phyloP scores from a whole-genome alignment of 352 stramenopile genomes.

The Pythium apleroticum region DNA sequence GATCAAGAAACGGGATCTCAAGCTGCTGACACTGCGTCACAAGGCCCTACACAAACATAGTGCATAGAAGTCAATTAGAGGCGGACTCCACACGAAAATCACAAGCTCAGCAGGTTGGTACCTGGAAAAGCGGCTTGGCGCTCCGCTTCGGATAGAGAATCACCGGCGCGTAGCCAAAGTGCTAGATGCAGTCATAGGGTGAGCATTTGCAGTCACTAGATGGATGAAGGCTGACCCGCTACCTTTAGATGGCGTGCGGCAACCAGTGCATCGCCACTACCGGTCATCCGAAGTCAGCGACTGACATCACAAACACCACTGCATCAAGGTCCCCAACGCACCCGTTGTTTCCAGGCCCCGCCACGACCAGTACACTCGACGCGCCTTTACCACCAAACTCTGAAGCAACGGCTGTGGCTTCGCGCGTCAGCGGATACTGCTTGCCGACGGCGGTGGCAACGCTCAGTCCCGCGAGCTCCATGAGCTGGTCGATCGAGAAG shows the following conservation, averaged over 20 bases:
- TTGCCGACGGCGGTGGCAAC: conserved; percentile 91
- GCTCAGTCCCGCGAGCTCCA: conserved; percentile 98
- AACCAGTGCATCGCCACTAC: conserved; percentile 96
- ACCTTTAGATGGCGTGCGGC: conserved; percentile 96
- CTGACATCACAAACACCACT: neutral
- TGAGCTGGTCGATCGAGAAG: conserved; percentile 97
- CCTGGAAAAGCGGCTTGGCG: conserved; percentile 76
- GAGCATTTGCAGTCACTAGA: neutral
- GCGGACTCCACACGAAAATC: neutral
- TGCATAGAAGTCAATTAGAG: neutral
- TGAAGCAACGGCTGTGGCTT: neutral
- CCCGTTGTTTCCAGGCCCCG: conserved; percentile 98
- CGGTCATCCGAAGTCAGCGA: neutral
- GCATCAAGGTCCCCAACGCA: conserved; percentile 18
- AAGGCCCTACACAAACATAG: conserved; percentile 41
- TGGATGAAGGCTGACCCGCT: neutral
- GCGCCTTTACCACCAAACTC: conserved; percentile 7
- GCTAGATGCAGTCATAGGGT: conserved; percentile 29
- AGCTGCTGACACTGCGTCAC: conserved; percentile 76
- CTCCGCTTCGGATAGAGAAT: conserved; percentile 96
- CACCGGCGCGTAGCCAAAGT: conserved; percentile 95
- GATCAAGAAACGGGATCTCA: conserved; percentile 76
- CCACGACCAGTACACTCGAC: conserved; percentile 90
- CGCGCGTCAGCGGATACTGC: conserved; percentile 30
- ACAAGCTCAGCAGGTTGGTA: conserved; percentile 12